phyloP scores from a whole-genome alignment of 202 grass and related monocot genomes.

The Panicum virgatum region DNA sequence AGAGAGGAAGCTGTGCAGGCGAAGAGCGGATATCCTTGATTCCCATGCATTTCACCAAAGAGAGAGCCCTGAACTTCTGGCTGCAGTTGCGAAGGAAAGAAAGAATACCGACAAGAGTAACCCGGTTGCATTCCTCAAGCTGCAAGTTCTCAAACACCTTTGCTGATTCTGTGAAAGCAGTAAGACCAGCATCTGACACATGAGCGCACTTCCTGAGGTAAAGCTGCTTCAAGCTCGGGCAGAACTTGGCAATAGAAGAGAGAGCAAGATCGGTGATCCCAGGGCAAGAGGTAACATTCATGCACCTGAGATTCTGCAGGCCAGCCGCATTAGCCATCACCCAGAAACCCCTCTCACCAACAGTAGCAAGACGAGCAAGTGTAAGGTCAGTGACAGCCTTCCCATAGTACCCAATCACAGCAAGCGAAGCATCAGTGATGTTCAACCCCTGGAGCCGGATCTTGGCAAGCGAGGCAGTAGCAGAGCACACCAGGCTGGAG shows the following conservation, averaged over 20 bases:
- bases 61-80: slow-evolving; percentile 60
- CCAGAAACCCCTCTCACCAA: slow-evolving; percentile 93
- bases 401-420: slow-evolving; percentile 85
- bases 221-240: slow-evolving; percentile 70
- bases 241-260: slow-evolving; percentile 79
- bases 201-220: slow-evolving; percentile 60
- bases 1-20: slow-evolving; percentile 62
- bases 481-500: slow-evolving; percentile 67
- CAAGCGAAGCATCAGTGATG: slow-evolving; percentile 83
- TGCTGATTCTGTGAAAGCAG: slow-evolving; percentile 58
- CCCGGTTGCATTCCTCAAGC: slow-evolving; percentile 75
- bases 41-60: slow-evolving; percentile 83
- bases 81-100: slow-evolving; percentile 62
- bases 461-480: slow-evolving; percentile 58
- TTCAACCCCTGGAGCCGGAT: slow-evolving; percentile 82
- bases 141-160: slow-evolving; percentile 68
- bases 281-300: slow-evolving; percentile 71
- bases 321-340: slow-evolving; percentile 95
- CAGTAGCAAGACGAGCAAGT: slow-evolving; percentile 54
- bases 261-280: slow-evolving; percentile 81
- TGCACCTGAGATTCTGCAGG: slow-evolving; percentile 75
- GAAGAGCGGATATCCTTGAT: slow-evolving; percentile 67
- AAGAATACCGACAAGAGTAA: slow-evolving; percentile 81
- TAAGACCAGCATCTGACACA: slow-evolving; percentile 77
- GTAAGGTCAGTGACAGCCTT: slow-evolving; percentile 72